Evolutionary conservation across 1,284 basidiomycete genomes (phyloP), one percentile per base, ranked within the genome.

Genomic region (Leccinum subatratum): DNA sequence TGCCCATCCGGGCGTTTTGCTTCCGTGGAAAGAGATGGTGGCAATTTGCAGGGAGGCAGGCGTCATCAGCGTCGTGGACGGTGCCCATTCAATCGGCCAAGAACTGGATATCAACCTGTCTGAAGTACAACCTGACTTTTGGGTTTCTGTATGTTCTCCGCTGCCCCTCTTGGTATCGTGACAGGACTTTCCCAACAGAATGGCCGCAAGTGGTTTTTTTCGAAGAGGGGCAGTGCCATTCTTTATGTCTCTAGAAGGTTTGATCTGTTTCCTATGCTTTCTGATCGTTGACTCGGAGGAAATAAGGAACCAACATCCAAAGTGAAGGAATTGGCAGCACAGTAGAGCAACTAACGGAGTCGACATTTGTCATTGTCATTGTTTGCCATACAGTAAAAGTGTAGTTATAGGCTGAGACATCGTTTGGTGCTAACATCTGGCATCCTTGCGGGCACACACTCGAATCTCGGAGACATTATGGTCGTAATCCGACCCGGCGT

Each of bases 1-100:
- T 1, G 81, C 54, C 94, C 94, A 0, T n/a, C n/a, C n/a, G n/a
- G 94, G 91, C 0, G 85, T 86, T 4, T 73, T 81, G 0, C 79
- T 94, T 37, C 95, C 95, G 0, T 96, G 94, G 95, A 81, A 90
- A 73, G 84, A 88, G 68, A 81, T 96, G 73, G 87, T 90, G 0
- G 76, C 81, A 22, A 80, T 93, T n/a, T 90, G 89, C 73, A 83
- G 83, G 70, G 84, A 91, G 69, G 86, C 88, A 64, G 86, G 85
- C 3, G 83, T 89, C 2, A 85, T 86, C 77, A 89, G 84, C 64
- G 76, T 95, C 18, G 77, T 97, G 16, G 95, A 97, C 71, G 95
- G 83, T 0, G 95, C 95, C 0, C 95, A 96, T 75, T 87, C 88
- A 4, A 87, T 95, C 60, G 93, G 93, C 0, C 86, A 87, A 69